phyloP scores from a whole-genome alignment of 1,284 basidiomycete species.

The Cutaneotrichosporon sp. region DNA sequence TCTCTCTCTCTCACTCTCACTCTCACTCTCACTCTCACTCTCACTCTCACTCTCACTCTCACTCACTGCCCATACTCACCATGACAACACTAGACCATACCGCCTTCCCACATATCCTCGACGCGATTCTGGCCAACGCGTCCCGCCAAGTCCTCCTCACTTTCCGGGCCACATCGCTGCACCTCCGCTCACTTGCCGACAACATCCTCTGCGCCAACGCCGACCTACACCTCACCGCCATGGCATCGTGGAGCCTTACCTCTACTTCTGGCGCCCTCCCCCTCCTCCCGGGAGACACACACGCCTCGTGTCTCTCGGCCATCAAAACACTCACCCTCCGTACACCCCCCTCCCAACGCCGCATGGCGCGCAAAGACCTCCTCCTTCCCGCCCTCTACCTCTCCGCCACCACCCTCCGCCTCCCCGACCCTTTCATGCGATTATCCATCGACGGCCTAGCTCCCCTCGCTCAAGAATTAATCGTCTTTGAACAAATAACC shows the following conservation, averaged over 20 bases:
- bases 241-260: not conserved
- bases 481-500: not conserved
- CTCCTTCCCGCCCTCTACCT: conserved; percentile 1
- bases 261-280: not conserved
- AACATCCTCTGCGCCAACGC: not conserved
- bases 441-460: conserved; percentile 1
- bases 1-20: no score
- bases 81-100: conserved; percentile 8
- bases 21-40: not conserved
- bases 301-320: not conserved
- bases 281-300: not conserved
- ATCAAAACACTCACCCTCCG: not conserved
- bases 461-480: not conserved
- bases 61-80: not conserved
- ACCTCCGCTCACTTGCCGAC: not conserved
- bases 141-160: not conserved
- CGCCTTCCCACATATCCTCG: conserved; percentile 13
- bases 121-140: not conserved
- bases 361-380: conserved; percentile 7
- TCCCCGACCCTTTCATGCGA: not conserved
- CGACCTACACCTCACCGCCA: conserved; percentile 2
- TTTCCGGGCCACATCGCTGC: not conserved
- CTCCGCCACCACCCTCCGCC: not conserved
- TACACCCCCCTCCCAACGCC: not conserved
- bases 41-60: no score